phyloP scores from a whole-genome alignment of 2,329 filamentous ascomycete species.

The Epicoccum sorghinum region DNA sequence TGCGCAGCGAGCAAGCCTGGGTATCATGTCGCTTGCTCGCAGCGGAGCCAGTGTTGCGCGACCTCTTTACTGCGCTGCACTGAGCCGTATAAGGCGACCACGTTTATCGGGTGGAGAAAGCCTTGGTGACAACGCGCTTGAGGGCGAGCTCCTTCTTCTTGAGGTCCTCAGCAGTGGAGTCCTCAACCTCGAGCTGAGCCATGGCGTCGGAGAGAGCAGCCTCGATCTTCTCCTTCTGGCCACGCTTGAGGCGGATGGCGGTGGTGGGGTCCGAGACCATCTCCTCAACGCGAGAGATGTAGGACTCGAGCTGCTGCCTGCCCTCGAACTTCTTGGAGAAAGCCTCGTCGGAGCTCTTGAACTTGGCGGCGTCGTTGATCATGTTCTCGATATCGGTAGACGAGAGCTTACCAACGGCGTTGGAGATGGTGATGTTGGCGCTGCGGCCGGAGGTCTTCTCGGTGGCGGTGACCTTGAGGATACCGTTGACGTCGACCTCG shows the following conservation, averaged over 20 bases:
- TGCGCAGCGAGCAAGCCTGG: constrained; percentile 33
- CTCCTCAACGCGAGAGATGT: constrained; percentile 98
- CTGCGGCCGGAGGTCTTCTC: constrained; percentile 98
- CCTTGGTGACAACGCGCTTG: constrained; percentile 98
- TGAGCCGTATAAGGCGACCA: constrained; percentile 8
- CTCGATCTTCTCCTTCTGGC: constrained; percentile 99
- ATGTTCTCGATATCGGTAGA: constrained; percentile 95
- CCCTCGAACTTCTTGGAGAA: constrained; percentile 99
- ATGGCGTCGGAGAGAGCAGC: constrained; percentile 95
- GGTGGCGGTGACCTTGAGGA: constrained; percentile 98
- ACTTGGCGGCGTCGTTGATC: constrained; percentile 96
- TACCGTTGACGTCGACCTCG: constrained; percentile 99
- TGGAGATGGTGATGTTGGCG: constrained; percentile 99
- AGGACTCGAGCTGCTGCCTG: constrained; percentile 98
- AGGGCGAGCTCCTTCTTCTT: constrained; percentile 99
- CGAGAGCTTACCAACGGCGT: constrained; percentile 98
- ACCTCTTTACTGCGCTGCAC: neutral
- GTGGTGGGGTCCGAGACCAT: constrained; percentile 96
- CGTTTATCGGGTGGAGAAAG: constrained; percentile 84
- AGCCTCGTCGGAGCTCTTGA: constrained; percentile 96
- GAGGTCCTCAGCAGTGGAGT: constrained; percentile 87
- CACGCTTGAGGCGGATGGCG: constrained; percentile 97
- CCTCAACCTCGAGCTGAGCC: constrained; percentile 95
- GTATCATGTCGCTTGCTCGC: constrained; percentile 31
- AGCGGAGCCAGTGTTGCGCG: constrained; percentile 25